phyloP scores from a whole-genome alignment of 345 rosid species.

The Toxicodendron radicans region DNA sequence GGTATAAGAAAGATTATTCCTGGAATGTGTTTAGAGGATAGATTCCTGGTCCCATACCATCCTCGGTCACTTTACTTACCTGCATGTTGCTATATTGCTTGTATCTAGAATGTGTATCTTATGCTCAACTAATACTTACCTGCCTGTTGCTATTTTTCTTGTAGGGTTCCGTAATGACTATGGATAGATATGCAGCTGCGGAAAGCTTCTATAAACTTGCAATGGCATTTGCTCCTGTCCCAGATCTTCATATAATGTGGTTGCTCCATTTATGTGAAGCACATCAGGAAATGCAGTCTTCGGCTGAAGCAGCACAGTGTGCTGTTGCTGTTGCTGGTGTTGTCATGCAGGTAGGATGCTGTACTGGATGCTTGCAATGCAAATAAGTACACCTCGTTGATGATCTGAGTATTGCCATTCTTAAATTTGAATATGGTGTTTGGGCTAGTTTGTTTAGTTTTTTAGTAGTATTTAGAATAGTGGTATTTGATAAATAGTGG shows the following conservation, averaged over 20 bases:
- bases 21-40: not conserved
- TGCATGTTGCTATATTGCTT: not conserved
- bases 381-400: not conserved
- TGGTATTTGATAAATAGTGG: too few relatives aligned
- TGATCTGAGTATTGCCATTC: not conserved
- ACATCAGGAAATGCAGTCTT: conserved; percentile 99
- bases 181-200: conserved; percentile 96
- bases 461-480: too few relatives aligned
- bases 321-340: conserved; percentile 96
- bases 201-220: conserved; percentile 98
- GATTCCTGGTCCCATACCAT: not conserved
- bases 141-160: conserved; percentile 11
- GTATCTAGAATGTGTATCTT: not conserved
- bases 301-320: conserved; percentile 98
- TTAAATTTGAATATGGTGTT: not conserved
- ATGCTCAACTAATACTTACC: conserved; percentile 1
- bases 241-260: conserved; percentile 99
- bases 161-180: conserved; percentile 77
- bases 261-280: conserved; percentile 97
- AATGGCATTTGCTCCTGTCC: conserved; percentile 99
- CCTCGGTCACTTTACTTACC: not conserved
- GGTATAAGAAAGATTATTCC: conserved; percentile 6
- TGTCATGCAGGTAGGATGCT: conserved; percentile 74
- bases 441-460: too few relatives aligned
- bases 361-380: not conserved